Percentiles rank a stretch among this genome's conserved stretches.
These are phyloP conservation scores for Endocarpon pusillum DNA, from an alignment of 495 filamentous ascomycete species.

Conservation along the genomic window DNA sequence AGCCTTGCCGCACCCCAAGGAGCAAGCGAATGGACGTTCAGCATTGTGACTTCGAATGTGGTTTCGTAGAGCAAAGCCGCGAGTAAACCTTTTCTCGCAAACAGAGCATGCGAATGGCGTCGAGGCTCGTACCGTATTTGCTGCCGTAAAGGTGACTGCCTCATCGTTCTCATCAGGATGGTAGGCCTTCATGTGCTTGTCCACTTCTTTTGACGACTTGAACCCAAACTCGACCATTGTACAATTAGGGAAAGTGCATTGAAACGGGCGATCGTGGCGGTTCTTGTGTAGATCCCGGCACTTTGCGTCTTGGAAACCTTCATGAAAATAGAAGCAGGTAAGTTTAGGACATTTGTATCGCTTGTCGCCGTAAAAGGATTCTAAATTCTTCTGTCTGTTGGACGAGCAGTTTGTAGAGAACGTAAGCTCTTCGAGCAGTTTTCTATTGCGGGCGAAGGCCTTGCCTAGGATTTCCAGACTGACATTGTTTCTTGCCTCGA, in stretches of 20 bases:
- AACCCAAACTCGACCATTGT: conserved; percentile 18
- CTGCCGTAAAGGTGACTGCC: conserved; percentile 7
- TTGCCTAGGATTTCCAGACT: conserved; percentile 10
- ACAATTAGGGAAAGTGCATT: conserved; percentile 18
- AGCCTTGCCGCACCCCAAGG: conserved; percentile 9
- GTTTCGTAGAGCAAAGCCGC: conserved; percentile 11
- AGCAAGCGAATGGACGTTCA: conserved; percentile 12
- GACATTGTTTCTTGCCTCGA: conserved; percentile 9
- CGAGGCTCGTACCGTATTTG: conserved; percentile 1
- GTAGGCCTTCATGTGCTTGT: conserved; percentile 17
- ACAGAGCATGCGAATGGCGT: conserved; percentile 1
- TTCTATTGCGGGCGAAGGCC: conserved; percentile 12
- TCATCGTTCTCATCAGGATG: conserved; percentile 11
- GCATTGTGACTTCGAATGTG: conserved; percentile 17
- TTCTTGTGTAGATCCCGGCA: conserved; percentile 16
- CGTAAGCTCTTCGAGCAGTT: conserved; percentile 12
- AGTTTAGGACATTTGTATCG: conserved; percentile 25
- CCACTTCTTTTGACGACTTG: conserved; percentile 19
- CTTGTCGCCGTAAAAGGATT: conserved; percentile 18
- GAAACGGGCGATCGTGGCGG: conserved; percentile 22
- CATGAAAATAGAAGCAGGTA: conserved; percentile 25
- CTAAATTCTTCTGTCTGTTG: conserved; percentile 5
- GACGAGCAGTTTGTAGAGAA: not conserved
- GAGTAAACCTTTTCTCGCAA: conserved; percentile 10
- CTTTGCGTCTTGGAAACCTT: conserved; percentile 20